Conservation (phyloP, 2,329 filamentous ascomycete genomes). For the Tolypocladium nubicola region DNA sequence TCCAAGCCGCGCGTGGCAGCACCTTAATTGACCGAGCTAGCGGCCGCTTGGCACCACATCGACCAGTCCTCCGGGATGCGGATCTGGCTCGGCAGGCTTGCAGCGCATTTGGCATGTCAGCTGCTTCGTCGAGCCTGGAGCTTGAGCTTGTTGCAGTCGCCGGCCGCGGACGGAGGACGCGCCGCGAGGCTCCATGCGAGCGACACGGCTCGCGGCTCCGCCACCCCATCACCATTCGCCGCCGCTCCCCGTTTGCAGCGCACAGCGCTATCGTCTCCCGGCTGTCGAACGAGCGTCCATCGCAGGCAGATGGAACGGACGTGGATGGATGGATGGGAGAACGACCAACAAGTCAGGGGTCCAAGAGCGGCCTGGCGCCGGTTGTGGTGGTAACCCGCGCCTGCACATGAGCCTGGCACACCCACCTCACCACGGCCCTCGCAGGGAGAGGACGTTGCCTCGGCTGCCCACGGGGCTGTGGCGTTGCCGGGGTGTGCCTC, state of each 20-base stretch:
- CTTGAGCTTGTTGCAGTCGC: not conserved
- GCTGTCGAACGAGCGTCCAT: not conserved
- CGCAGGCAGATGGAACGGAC: not conserved
- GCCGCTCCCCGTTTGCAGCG: not conserved
- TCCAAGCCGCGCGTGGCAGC: not conserved
- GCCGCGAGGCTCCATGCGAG: not conserved
- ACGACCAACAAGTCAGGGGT: not conserved
- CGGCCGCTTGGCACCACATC: slow-evolving; percentile 5
- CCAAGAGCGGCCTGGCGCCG: not conserved
- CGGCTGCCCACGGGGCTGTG: not conserved
- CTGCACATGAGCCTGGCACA: not conserved
- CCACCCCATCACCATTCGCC: not conserved
- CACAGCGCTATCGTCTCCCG: not conserved
- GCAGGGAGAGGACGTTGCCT: not conserved
- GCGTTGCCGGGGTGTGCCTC: not conserved
- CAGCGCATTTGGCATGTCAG: not conserved
- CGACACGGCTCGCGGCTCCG: not conserved
- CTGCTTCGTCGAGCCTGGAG: not conserved
- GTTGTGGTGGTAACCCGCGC: not conserved
- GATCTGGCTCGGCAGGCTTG: not conserved
- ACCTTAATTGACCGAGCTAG: slow-evolving; percentile 11
- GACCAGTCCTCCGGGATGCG: not conserved
- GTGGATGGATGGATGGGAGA: not conserved
- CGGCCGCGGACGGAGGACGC: not conserved
- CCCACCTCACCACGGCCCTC: no score